Evolutionary conservation across 106 monocot species (phyloP).

Genomic region (Triglochin maritima): DNA sequence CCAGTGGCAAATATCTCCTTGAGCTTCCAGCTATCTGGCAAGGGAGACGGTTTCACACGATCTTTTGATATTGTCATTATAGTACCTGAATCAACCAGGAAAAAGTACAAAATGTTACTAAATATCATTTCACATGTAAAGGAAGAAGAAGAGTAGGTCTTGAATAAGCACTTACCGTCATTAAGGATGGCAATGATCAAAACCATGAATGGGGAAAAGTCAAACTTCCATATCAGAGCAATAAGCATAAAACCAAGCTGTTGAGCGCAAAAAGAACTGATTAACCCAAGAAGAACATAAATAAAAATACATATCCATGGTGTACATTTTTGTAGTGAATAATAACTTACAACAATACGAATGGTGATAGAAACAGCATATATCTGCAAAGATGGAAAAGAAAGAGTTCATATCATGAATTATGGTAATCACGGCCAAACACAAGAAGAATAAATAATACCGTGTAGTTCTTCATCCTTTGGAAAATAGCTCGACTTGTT

Average conservation of each 20-base stretch:
- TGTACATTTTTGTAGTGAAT: too few species aligned
- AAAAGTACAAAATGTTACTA: not conserved
- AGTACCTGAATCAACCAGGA: conserved; percentile 36
- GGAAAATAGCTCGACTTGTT: conserved; percentile 71
- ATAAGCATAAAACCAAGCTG: conserved; percentile 82
- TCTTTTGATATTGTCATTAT: conserved; percentile 98
- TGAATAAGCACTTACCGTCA: conserved; percentile 31
- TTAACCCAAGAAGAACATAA: conserved; percentile 1
- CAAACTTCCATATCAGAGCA: conserved; percentile 84
- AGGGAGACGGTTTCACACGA: conserved; percentile 75
- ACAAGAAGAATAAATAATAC: conserved; percentile 15
- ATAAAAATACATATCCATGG: not conserved
- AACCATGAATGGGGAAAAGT: conserved; percentile 97
- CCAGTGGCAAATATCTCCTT: conserved; percentile 93
- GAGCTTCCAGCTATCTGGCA: conserved; percentile 87
- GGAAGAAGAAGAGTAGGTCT: not conserved
- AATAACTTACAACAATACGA: conserved; percentile 65
- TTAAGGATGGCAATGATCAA: conserved; percentile 90
- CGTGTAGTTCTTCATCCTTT: conserved; percentile 84
- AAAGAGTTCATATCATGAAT: not conserved
- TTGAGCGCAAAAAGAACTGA: not conserved
- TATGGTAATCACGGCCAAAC: not conserved
- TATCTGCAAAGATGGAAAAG: conserved; percentile 25
- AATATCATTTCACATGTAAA: too few species aligned
- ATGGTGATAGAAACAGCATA: conserved; percentile 80